phyloP scores from a whole-genome alignment of 805 yeast species.

The Sungouiella blattae region DNA sequence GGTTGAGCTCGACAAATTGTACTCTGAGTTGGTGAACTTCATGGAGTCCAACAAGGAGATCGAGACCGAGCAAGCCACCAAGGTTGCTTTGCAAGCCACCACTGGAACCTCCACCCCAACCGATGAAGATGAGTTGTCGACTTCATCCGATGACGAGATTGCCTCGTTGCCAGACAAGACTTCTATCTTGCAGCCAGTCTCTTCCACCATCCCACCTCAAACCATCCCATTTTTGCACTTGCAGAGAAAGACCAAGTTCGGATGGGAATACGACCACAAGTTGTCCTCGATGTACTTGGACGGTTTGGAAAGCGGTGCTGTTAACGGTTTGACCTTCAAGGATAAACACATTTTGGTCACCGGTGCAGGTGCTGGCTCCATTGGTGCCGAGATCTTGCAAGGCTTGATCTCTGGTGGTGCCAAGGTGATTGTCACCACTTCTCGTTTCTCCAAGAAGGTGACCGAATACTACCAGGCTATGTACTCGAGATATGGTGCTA shows the following conservation, averaged over 20 bases:
- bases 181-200: conserved; percentile 68
- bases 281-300: conserved; percentile 78
- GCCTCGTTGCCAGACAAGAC: conserved; percentile 78
- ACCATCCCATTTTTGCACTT: conserved; percentile 94
- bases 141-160: conserved; percentile 64
- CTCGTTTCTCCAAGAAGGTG: conserved; percentile 88
- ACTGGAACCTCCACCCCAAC: conserved; percentile 44
- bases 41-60: conserved; percentile 69
- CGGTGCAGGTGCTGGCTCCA: conserved; percentile 99
- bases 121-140: conserved; percentile 28
- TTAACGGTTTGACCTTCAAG: conserved; percentile 87
- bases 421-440: conserved; percentile 92
- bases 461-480: conserved; percentile 94
- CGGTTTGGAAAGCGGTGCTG: conserved; percentile 90
- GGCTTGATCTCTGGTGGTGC: conserved; percentile 98
- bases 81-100: conserved; percentile 41
- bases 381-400: conserved; percentile 94
- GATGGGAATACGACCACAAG: conserved; percentile 84
- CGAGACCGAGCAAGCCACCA: conserved; percentile 61
- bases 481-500: conserved; percentile 89
- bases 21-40: conserved; percentile 65
- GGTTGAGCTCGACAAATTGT: conserved; percentile 66
- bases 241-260: conserved; percentile 68
- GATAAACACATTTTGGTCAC: conserved; percentile 88
- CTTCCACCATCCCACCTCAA: conserved; percentile 69